Evolutionary conservation across 208 protist genomes (phyloP).

Genomic region (Trypanosoma platydactyli): DNA sequence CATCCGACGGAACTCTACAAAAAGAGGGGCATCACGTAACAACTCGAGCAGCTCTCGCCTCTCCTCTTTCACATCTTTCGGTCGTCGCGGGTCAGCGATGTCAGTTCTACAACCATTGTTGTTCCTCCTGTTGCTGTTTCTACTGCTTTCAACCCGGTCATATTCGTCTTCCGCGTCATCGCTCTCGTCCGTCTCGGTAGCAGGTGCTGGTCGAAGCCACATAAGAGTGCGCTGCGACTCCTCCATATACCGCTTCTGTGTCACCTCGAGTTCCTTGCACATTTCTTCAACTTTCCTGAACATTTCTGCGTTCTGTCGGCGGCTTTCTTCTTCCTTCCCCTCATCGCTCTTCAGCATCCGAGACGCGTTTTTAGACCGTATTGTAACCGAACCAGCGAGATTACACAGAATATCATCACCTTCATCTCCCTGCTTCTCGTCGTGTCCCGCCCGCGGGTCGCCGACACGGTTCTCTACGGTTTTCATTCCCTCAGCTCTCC

Average conservation of each 20-base stretch:
- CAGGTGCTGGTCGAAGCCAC: constrained; percentile 10
- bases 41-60: constrained; percentile 33
- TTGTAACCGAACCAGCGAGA: not conserved
- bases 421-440: not conserved
- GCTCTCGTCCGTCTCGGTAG: not conserved
- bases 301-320: constrained; percentile 2
- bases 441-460: not conserved
- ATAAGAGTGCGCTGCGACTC: constrained; percentile 17
- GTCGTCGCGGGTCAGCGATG: not conserved
- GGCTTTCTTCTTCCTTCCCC: constrained; percentile 3
- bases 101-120: not conserved
- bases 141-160: not conserved
- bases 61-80: not conserved
- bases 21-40: constrained; percentile 57
- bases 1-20: constrained; percentile 71
- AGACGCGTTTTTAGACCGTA: not conserved
- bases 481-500: no score
- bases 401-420: not conserved
- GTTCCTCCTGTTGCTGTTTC: not conserved
- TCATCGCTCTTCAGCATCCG: not conserved
- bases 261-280: constrained; percentile 13
- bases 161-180: not conserved
- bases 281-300: constrained; percentile 15
- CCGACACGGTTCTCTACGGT: no score
- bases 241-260: constrained; percentile 13